Base-by-base conservation (phyloP, 768 basidiomycete genomes). In the Filobasidium floriforme region DNA sequence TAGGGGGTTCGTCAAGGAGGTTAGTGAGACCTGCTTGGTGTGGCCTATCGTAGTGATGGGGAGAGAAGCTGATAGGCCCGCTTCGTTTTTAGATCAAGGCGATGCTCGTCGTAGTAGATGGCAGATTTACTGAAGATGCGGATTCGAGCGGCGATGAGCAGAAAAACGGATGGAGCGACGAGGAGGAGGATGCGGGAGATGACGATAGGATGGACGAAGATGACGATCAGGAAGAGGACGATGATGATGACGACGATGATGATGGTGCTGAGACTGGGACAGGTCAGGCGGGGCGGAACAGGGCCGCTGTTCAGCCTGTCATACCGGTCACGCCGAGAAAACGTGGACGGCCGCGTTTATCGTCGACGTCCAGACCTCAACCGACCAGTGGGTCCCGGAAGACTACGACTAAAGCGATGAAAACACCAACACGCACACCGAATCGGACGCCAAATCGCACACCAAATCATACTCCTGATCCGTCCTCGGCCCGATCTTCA, bases 131-230 rank as follows among this genome's bases (percentile, higher is more conserved):
- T n/a, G 64, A 60, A 10, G 64, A 65, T 18, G 59, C 28, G 6
- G 41, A 37, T 40, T 55, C 40, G 41, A 15, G 28, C 3, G 37
- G 14, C 22, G 40, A 26, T 11, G 41, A 41, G 14, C 32, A 22
- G 15, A 57, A 32, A 24, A 7, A 4, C 7, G 4, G 4, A 26
- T 57, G 22, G 29, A 57, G 64, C 29, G 64, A 65, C n/a, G 57
- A 65, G 18, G 59, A 24, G 4, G 64, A 65, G 19, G 64, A 65
- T 18, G 18, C 46, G n/a, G 64, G 59, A 12, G 64, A 65, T 10
- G 64, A 59, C 15, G 41, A 19, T 24, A 41, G 10, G 55, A 28
- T 32, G 7, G 41, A 43, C n/a, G 22, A 12, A 9, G 26, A 24
- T 18, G 41, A 18, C 14, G 24, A 65, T 22, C 43, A 40, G 11